Percentiles rank a stretch among this genome's conserved stretches.
Conservation (phyloP, 371 early-diverging fungal species). For the Coemansia sp. region DNA sequence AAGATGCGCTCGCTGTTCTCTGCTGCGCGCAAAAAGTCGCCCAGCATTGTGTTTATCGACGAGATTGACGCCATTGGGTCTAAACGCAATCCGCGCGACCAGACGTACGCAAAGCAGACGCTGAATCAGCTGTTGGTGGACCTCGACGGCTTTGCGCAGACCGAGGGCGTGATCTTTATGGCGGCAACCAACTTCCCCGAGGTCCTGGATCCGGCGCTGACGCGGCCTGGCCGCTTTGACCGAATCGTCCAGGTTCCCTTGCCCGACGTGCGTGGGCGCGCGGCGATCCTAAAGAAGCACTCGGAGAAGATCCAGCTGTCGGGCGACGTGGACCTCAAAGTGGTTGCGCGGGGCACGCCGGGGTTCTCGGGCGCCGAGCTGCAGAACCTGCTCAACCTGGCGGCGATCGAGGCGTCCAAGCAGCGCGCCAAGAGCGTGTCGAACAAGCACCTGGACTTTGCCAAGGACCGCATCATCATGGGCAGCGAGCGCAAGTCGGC, state of each 20-base stretch:
- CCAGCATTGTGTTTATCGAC: conserved; percentile 99
- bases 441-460: conserved; percentile 86
- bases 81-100: conserved; percentile 92
- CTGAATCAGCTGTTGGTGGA: conserved; percentile 96
- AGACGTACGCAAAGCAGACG: conserved; percentile 92
- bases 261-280: conserved; percentile 95
- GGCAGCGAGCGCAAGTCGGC: conserved; percentile 94
- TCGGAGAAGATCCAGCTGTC: conserved; percentile 69
- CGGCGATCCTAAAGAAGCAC: conserved; percentile 91
- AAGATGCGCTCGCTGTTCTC: conserved; percentile 79
- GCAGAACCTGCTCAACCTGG: conserved; percentile 94
- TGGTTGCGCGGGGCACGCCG: conserved; percentile 95
- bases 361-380: conserved; percentile 98
- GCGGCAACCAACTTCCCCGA: conserved; percentile 90
- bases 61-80: conserved; percentile 99
- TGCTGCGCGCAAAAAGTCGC: conserved; percentile 92
- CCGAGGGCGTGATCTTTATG: conserved; percentile 80
- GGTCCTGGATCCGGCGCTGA: conserved; percentile 73
- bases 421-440: conserved; percentile 68
- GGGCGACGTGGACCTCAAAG: conserved; percentile 70
- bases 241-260: conserved; percentile 93
- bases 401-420: conserved; percentile 92
- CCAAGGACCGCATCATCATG: conserved; percentile 98
- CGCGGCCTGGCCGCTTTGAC: conserved; percentile 98
- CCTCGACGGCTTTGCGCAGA: conserved; percentile 93